Evolutionary conservation across 768 basidiomycete genomes (phyloP).

Genomic region (Rhizopogon vulgaris): DNA sequence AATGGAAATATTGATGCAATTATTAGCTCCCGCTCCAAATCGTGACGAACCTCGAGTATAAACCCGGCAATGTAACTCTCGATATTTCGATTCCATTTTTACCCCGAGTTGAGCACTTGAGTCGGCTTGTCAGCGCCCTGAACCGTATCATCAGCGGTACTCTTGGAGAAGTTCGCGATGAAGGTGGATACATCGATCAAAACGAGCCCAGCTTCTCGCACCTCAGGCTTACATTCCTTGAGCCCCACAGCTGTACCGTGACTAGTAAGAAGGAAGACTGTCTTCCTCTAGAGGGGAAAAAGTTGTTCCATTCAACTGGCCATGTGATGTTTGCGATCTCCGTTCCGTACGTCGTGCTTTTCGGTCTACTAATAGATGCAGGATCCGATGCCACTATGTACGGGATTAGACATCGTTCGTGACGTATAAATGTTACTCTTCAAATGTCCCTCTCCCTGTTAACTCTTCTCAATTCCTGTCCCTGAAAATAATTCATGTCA

Average conservation of each 20-base stretch:
- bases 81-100: too few relatives aligned
- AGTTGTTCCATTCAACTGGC: neutral
- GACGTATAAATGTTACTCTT: neutral
- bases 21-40: too few relatives aligned
- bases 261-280: neutral
- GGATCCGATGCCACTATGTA: neutral
- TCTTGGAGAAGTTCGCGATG: too few relatives aligned
- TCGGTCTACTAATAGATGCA: neutral
- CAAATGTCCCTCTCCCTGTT: neutral
- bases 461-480: neutral
- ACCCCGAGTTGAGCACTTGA: too few relatives aligned
- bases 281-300: neutral
- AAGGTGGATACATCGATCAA: too few relatives aligned
- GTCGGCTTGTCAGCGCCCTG: too few relatives aligned
- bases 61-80: too few relatives aligned
- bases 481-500: neutral
- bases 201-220: too few relatives aligned
- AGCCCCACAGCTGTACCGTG: neutral
- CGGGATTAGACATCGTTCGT: neutral
- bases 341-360: neutral
- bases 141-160: too few relatives aligned
- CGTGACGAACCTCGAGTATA: too few relatives aligned
- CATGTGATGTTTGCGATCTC: neutral
- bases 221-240: too few relatives aligned
- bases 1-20: too few relatives aligned